Evolutionary conservation across 1,284 basidiomycete species (phyloP), one percentile per base, ranked within the genome.

Genomic region (Heterobasidion irregulare): DNA sequence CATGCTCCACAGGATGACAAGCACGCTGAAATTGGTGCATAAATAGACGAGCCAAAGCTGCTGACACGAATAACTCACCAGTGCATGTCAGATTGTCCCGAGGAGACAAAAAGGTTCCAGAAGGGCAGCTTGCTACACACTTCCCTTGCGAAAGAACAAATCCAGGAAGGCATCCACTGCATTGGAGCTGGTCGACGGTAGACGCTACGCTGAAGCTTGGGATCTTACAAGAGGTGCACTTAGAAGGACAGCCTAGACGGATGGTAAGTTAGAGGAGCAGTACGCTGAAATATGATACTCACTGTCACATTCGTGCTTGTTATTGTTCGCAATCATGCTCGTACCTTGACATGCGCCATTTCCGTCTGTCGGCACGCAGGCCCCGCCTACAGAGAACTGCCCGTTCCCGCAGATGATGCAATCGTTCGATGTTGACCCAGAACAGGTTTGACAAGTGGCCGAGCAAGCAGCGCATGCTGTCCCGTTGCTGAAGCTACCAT

Each of bases 221-320:
- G 58, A 89, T 89, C 56, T 75, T 71, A 70, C 91, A 93, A 0
- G 81, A 74, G 10, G 84, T 87, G 66, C 91, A 93, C 66, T 87
- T 89, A 1, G 84, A 72, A 7, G 89, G 86, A 68, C 89, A 92
- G 55, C 77, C 87, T 89, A 59, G 10, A 15, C 36, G 1, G 34
- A 55, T 47, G 8, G 47, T 62, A 16, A 53, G 26, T 43, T 16
- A 43, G 34, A 26, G 16, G 13, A 33, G n/a, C 33, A 47, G 8
- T 26, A 2, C 33, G 32, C n/a, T 19, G 44, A 43, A 52, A 51
- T 38, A 33, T 32, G 50, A 41, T 2, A 77, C 86, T 66, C 64
- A 91, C 89, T 78, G 63, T 92, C 89, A 64, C 90, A 93, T 61
- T 83, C 79, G 19, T 79, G 72, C 71, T 92, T 93, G 63, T 80